Evolutionary conservation across 345 rosid species (phyloP).

Genomic region (Dipteronia sinensis): DNA sequence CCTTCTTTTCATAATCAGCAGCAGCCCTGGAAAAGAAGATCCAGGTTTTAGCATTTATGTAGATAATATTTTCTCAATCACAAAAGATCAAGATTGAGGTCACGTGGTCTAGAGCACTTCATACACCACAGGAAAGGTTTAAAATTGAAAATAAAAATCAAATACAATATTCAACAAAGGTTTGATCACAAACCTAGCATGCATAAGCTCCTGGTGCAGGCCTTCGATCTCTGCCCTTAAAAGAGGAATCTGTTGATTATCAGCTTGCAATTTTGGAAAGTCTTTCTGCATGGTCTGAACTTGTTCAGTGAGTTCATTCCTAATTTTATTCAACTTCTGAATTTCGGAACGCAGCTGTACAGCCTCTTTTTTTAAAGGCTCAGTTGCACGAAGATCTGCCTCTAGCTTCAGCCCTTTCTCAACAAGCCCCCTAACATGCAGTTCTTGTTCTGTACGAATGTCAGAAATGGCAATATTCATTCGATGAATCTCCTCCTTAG

Average conservation of each 20-base stretch:
- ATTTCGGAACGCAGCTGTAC: constrained; percentile 66
- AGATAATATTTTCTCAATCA: constrained; percentile 1
- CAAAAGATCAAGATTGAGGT: background rate
- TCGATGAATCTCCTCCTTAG: constrained; percentile 89
- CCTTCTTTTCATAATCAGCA: constrained; percentile 92
- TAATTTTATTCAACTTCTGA: constrained; percentile 66
- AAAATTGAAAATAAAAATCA: background rate
- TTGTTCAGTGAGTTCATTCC: constrained; percentile 72
- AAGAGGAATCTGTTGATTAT: constrained; percentile 72
- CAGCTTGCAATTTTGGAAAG: constrained; percentile 59
- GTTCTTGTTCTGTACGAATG: constrained; percentile 70
- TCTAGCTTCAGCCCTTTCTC: constrained; percentile 86
- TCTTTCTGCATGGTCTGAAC: constrained; percentile 77
- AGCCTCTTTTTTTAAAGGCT: constrained; percentile 78
- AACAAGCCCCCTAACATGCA: constrained; percentile 65
- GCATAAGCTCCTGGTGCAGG: constrained; percentile 88
- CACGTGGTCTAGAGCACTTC: background rate
- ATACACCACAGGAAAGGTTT: background rate
- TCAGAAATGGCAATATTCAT: constrained; percentile 66
- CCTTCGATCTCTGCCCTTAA: constrained; percentile 69
- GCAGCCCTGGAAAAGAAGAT: constrained; percentile 55
- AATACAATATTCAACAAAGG: background rate
- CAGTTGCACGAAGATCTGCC: constrained; percentile 79
- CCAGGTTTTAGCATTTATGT: constrained; percentile 10
- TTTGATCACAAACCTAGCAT: constrained; percentile 59